phyloP scores from a whole-genome alignment of 805 yeast species.

The Candida methanosorbosa region DNA sequence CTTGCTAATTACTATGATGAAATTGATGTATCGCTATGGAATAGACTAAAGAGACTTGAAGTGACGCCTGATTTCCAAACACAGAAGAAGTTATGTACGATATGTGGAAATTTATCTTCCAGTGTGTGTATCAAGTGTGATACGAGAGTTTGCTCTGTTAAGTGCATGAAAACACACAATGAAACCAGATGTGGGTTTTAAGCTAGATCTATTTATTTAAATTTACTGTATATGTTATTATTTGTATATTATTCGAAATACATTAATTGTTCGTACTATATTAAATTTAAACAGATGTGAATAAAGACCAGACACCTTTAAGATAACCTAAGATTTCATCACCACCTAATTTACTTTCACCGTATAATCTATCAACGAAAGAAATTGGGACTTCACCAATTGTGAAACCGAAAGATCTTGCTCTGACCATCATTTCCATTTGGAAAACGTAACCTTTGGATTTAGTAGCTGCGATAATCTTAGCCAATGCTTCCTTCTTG shows the following conservation, averaged over 20 bases:
- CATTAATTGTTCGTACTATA: too few species aligned
- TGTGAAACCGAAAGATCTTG: slow-evolving; percentile 60
- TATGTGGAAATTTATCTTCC: slow-evolving; percentile 35
- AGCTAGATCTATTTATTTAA: background rate
- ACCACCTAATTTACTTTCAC: slow-evolving; percentile 73
- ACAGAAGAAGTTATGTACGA: slow-evolving; percentile 33
- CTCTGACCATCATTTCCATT: slow-evolving; percentile 85
- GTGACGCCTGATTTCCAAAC: slow-evolving; percentile 24
- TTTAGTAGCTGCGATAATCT: slow-evolving; percentile 57
- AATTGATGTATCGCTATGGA: slow-evolving; percentile 27
- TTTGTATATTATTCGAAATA: too few species aligned
- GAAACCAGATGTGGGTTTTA: slow-evolving; percentile 34
- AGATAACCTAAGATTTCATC: slow-evolving; percentile 72
- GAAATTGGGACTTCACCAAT: slow-evolving; percentile 75
- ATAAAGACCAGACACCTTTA: slow-evolving; percentile 68
- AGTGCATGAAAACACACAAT: slow-evolving; percentile 30
- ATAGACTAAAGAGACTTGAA: slow-evolving; percentile 20
- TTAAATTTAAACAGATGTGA: slow-evolving; percentile 47
- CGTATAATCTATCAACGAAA: slow-evolving; percentile 72
- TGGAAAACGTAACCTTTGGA: slow-evolving; percentile 80
- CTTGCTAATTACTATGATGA: slow-evolving; percentile 34
- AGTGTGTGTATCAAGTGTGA: slow-evolving; percentile 32
- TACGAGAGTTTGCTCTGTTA: slow-evolving; percentile 32
- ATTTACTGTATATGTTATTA: background rate
- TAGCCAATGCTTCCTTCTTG: slow-evolving; percentile 58